Base-by-base conservation (phyloP, 2,329 filamentous ascomycete species). In the Sporothrix pallida region DNA sequence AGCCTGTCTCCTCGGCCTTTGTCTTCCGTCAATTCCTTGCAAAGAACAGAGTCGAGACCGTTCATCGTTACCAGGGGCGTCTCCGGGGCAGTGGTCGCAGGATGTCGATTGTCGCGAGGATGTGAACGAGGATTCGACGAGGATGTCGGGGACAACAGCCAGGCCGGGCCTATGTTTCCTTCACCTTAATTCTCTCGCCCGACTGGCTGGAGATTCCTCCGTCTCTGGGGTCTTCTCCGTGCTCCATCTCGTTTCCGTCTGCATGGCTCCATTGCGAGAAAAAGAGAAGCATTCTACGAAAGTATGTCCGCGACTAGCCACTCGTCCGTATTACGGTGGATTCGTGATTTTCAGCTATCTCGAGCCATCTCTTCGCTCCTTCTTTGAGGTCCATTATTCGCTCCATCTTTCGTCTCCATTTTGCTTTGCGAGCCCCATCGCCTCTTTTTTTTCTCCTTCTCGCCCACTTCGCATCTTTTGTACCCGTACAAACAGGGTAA, bases 401-500 rank as follows among this genome's bases (percentile, higher is more conserved):
- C 31, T 26, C 31, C 31, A 37, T 37, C 31, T 37, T 37, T 37
- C 31, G 31, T 37, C 31, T 37, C 31, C 31, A 37, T 37, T 37
- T 37, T 2, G 31, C 8, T 54, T 54, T 9, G 8, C 3, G 10
- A 58, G 54, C 6, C 15, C 54, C 54, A 58, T 58, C 17, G 50
- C 50, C n/a, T 20, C 23, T n/a, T 17, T 52, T 3, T 52, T 17
- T 15, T 17, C 48, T 17, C 15, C 48, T 52, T 20, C 50, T 52
- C 17, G 17, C 37, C 37, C 17, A 20, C 58, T 62, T 62, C 31
- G 58, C 23, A 2, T 62, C 60, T 42, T 42, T 63, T n/a, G 37
- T 63, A 20, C 17, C 13, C 7, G 9, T 63, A 63, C 37, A 65
- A 65, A 46, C 60, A 46, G 60, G 60, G 60, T 65, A 63, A 65